A percentile compares a stretch with the other conserved stretches of the same genome.
phyloP scores from a whole-genome alignment of 2,329 filamentous ascomycete genomes.

The Trichoderma brevicompactum region DNA sequence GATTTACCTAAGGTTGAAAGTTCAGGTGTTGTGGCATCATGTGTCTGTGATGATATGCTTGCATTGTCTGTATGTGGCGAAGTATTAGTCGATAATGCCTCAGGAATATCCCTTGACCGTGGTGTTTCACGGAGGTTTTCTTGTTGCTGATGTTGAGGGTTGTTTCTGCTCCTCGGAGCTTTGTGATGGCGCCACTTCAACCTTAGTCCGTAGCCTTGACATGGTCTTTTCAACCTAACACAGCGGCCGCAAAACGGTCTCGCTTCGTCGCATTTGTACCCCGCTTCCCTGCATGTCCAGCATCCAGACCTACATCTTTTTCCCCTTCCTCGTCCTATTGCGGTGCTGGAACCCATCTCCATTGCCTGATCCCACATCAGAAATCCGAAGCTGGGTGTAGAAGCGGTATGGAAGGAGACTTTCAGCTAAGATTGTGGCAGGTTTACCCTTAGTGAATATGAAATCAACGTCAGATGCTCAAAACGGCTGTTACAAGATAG shows the following conservation, averaged over 20 bases:
- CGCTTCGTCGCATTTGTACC: slow-evolving; percentile 10
- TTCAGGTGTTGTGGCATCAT: not conserved
- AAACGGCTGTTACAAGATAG: no score
- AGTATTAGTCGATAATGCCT: no score
- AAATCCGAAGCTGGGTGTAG: no score
- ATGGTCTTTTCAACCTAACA: not conserved
- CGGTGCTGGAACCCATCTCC: not conserved
- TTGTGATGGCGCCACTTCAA: slow-evolving; percentile 10
- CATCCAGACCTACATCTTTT: slow-evolving; percentile 2
- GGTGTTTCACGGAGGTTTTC: no score
- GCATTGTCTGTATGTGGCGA: no score
- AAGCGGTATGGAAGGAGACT: no score
- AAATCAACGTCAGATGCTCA: no score
- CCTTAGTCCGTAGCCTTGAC: slow-evolving; percentile 1
- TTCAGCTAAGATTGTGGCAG: no score
- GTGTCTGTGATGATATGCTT: no score
- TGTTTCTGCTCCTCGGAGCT: not conserved
- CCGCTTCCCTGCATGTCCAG: slow-evolving; percentile 9
- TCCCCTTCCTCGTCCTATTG: not conserved
- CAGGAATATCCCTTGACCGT: no score
- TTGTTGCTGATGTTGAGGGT: not conserved
- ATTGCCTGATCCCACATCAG: not conserved
- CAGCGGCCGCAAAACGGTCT: slow-evolving; percentile 4
- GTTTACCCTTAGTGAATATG: no score
- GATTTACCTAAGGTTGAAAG: not conserved